Conservation (phyloP, 169 alveolate genomes). For the Eimeria praecox region DNA sequence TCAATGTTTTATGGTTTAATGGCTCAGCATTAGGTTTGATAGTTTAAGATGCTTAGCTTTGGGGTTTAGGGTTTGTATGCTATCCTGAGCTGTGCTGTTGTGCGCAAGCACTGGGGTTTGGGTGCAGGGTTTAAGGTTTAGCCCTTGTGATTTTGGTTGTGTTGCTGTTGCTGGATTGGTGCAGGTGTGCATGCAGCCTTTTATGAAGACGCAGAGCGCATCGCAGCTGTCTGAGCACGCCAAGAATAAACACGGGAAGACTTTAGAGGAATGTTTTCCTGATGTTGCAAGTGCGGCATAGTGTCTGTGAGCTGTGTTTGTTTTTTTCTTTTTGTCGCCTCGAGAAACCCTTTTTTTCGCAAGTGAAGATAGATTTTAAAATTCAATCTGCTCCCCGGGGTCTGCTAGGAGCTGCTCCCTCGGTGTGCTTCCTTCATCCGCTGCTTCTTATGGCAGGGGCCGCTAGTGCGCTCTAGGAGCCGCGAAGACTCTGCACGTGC, state of each 20-base stretch:
- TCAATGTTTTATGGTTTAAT: background rate
- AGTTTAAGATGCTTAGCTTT: too few species aligned
- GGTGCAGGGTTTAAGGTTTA: too few species aligned
- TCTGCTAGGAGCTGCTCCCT: background rate
- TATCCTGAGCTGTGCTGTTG: too few species aligned
- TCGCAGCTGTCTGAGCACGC: constrained; percentile 82
- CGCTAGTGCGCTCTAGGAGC: background rate
- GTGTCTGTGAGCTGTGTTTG: background rate
- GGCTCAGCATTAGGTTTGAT: background rate
- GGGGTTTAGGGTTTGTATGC: background rate
- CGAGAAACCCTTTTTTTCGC: background rate
- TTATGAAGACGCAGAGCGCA: constrained; percentile 81
- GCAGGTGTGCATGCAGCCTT: constrained; percentile 83
- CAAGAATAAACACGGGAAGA: constrained; percentile 73
- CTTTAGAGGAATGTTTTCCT: constrained; percentile 76
- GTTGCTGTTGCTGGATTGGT: background rate
- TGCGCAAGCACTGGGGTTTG: too few species aligned
- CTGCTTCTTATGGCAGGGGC: background rate
- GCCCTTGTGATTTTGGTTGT: background rate
- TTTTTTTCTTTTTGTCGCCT: background rate
- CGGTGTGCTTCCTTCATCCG: background rate
- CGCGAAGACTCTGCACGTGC: background rate
- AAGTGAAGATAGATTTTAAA: background rate
- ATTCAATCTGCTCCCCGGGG: background rate
- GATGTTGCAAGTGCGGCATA: constrained; percentile 16